Evolutionary conservation across 257 asterid genomes (phyloP).

Genomic region (Parsonsia alboflavescens): DNA sequence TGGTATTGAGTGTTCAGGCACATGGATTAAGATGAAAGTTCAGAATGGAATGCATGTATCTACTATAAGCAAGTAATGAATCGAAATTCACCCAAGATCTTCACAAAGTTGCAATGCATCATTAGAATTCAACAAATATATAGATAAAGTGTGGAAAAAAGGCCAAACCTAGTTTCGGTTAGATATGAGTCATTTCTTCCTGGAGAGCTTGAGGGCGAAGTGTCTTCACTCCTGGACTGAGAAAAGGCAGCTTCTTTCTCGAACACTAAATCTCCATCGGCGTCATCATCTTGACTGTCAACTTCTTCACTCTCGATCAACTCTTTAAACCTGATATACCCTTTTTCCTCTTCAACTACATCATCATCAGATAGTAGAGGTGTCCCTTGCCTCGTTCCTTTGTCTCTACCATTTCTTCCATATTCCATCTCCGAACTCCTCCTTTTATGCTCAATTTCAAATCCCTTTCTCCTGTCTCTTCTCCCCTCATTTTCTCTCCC

Average conservation of each 20-base stretch:
- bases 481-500: slow-evolving; percentile 21
- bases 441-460: slow-evolving; percentile 21
- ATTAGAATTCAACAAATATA: neutral
- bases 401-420: slow-evolving; percentile 26
- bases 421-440: slow-evolving; percentile 18
- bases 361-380: slow-evolving; percentile 32
- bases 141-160: too few relatives aligned
- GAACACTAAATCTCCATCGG: slow-evolving; percentile 19
- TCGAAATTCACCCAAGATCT: neutral
- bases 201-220: slow-evolving; percentile 32
- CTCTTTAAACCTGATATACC: slow-evolving; percentile 46
- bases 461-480: slow-evolving; percentile 26
- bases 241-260: slow-evolving; percentile 23
- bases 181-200: slow-evolving; percentile 60
- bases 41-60: neutral
- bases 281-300: slow-evolving; percentile 32
- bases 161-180: slow-evolving; percentile 68
- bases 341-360: slow-evolving; percentile 26
- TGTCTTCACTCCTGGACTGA: slow-evolving; percentile 5
- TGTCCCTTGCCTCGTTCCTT: slow-evolving; percentile 31
- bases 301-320: slow-evolving; percentile 55
- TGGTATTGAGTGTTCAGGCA: slow-evolving; percentile 5
- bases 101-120: slow-evolving; percentile 7
- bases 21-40: slow-evolving; percentile 1
- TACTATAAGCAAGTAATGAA: neutral